Conservation (phyloP, 2,329 filamentous ascomycete genomes). For the Fusarium sp. region DNA sequence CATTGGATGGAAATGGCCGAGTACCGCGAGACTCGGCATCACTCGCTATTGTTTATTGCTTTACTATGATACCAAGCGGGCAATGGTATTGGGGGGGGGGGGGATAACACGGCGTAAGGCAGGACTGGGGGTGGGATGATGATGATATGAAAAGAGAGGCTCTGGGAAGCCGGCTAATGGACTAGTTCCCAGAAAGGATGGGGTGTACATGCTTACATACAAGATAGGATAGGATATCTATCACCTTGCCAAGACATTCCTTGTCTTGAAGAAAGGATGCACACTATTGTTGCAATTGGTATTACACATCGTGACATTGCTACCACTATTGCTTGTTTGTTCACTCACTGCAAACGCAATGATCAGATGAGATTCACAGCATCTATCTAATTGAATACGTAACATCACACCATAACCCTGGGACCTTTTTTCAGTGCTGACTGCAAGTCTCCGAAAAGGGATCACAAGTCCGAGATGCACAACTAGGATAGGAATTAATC, state of each 20-base stretch:
- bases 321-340: slow-evolving; percentile 5
- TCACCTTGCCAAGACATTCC: slow-evolving; percentile 25
- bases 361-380: slow-evolving; percentile 8
- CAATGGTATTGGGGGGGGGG: slow-evolving; percentile 43
- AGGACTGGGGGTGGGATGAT: slow-evolving; percentile 35
- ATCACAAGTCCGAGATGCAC: slow-evolving; percentile 33
- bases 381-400: slow-evolving; percentile 4
- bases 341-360: not conserved
- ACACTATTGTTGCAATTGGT: slow-evolving; percentile 3
- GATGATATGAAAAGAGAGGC: slow-evolving; percentile 42
- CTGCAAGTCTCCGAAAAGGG: slow-evolving; percentile 30
- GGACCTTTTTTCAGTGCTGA: slow-evolving; percentile 12
- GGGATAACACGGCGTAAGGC: slow-evolving; percentile 37
- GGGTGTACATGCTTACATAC: slow-evolving; percentile 6
- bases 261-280: slow-evolving; percentile 12
- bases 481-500: slow-evolving; percentile 21
- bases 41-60: slow-evolving; percentile 43
- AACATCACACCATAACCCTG: slow-evolving; percentile 11
- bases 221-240: slow-evolving; percentile 27
- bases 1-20: slow-evolving; percentile 32
- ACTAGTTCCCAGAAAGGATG: slow-evolving; percentile 46
- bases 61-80: slow-evolving; percentile 47
- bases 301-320: not conserved
- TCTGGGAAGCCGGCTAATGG: slow-evolving; percentile 51
- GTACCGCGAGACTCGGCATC: slow-evolving; percentile 40